Base-by-base conservation (phyloP, 305 asterid species). In the Ajuga reptans region DNA sequence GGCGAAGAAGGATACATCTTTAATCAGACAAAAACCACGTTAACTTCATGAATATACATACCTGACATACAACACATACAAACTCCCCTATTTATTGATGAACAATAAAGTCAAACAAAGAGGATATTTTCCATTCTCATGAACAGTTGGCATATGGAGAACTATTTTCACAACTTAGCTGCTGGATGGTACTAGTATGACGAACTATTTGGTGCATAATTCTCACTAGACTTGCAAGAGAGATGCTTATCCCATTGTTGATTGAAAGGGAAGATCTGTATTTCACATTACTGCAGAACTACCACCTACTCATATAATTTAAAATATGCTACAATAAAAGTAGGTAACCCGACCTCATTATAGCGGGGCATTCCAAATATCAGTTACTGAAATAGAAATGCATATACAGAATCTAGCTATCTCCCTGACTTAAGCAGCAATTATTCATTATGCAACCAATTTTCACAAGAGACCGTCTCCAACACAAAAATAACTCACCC, bases 401-500 rank as follows among this genome's bases (percentile, higher is more conserved):
- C 45, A 45, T n/a, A 71, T 12, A 33, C 51, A 52, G 47, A 64
- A 69, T 50, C 46, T 24, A 72, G 69, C 42, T 52, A 47, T 59
- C 50, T 53, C 63, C 41, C 60, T 49, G 51, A 46, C 39, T 29
- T 46, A 58, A 56, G 66, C 46, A 76, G 66, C 43, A 59, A 70
- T 16, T 21, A 42, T 55, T 54, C 10, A 29, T 66, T 9, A 51
- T 14, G 60, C 56, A 70, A 53, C 64, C 59, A 49, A 29, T 56
- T 49, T 31, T 64, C 56, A 63, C 17, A 57, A 3, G 49, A 8
- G 55, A 18, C 42, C 14, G 29, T 14, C 34, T 66, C 45, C 63
- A 68, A 43, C 46, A 50, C 39, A 50, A 60, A 49, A 47, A 65
- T 51, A 69, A 83, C 91, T 81, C 78, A 94, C 99, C 84, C 53